A percentile compares a stretch with the other conserved stretches of the same genome.
Conservation (phyloP, 2,329 filamentous ascomycete genomes). For the Coniochaeta prunicola region DNA sequence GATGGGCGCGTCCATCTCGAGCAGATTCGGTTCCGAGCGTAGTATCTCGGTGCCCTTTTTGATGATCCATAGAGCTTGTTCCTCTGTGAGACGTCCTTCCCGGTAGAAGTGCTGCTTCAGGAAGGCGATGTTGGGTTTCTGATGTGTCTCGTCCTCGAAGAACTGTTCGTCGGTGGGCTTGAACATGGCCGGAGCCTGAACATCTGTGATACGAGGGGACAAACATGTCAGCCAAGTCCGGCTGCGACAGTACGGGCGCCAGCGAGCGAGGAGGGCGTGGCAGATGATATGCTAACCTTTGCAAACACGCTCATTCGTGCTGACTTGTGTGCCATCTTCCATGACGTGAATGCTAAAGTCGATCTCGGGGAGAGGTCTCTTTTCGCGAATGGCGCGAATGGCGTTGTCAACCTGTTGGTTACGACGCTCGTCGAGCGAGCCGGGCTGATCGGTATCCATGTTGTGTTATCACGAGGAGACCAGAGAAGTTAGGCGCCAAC, state of each 20-base stretch:
- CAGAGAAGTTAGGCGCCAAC: neutral
- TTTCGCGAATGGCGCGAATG: constrained; percentile 84
- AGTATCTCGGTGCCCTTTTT: constrained; percentile 80
- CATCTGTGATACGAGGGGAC: constrained; percentile 52
- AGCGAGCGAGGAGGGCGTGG: constrained; percentile 9
- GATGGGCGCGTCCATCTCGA: constrained; percentile 99
- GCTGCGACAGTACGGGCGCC: neutral
- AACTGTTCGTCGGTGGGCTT: constrained; percentile 93
- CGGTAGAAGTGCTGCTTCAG: constrained; percentile 98
- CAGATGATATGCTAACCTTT: constrained; percentile 66
- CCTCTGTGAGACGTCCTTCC: constrained; percentile 92
- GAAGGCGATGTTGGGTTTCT: constrained; percentile 88
- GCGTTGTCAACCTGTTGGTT: constrained; percentile 74
- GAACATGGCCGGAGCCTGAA: constrained; percentile 92
- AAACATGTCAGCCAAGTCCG: constrained; percentile 1
- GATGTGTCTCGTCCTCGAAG: constrained; percentile 75
- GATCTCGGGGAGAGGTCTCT: constrained; percentile 94
- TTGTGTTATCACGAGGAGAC: neutral
- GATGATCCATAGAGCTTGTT: constrained; percentile 95
- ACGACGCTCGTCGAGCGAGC: constrained; percentile 36
- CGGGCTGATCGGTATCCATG: constrained; percentile 44
- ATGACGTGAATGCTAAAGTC: constrained; percentile 98
- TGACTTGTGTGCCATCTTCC: constrained; percentile 95
- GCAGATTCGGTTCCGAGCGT: constrained; percentile 82
- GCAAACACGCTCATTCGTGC: constrained; percentile 90